Conservation (phyloP, 2,329 filamentous ascomycete genomes). For the Aspergillus amoenus region DNA sequence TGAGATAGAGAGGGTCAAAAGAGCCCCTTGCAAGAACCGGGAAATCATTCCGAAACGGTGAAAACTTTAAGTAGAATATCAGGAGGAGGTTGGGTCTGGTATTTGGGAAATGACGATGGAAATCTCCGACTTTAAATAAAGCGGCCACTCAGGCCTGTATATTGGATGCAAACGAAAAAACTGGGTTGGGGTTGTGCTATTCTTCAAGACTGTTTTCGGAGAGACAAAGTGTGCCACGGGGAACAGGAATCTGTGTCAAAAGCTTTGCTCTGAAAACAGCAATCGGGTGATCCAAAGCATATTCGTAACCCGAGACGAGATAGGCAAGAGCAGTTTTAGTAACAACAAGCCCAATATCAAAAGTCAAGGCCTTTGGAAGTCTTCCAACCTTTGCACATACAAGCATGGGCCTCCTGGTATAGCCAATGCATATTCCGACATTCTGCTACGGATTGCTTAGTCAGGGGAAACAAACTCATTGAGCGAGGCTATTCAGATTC, state of each 20-base stretch:
- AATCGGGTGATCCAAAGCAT: not conserved
- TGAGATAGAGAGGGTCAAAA: constrained; percentile 28
- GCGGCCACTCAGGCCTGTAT: constrained; percentile 16
- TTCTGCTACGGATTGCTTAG: not conserved
- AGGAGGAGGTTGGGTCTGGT: constrained; percentile 22
- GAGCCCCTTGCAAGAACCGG: constrained; percentile 24
- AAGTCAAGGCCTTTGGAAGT: not conserved
- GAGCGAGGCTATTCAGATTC: not conserved
- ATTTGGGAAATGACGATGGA: constrained; percentile 27
- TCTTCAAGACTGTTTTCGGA: constrained; percentile 12
- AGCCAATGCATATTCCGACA: not conserved
- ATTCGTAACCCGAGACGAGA: not conserved
- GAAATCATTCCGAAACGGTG: constrained; percentile 25
- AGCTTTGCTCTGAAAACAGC: not conserved
- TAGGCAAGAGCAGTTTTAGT: not conserved
- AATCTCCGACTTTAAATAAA: constrained; percentile 30
- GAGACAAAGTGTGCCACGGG: not conserved
- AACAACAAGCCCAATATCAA: not conserved
- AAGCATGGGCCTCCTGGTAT: not conserved
- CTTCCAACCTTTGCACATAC: not conserved
- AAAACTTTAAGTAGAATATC: constrained; percentile 11
- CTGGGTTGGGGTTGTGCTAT: not conserved
- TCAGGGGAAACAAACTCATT: not conserved
- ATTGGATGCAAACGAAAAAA: constrained; percentile 14
- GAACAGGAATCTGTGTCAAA: not conserved